These are phyloP conservation scores for Earliella scabrosa DNA, from an alignment of 1,284 basidiomycete genomes.

Conservation along the genomic window DNA sequence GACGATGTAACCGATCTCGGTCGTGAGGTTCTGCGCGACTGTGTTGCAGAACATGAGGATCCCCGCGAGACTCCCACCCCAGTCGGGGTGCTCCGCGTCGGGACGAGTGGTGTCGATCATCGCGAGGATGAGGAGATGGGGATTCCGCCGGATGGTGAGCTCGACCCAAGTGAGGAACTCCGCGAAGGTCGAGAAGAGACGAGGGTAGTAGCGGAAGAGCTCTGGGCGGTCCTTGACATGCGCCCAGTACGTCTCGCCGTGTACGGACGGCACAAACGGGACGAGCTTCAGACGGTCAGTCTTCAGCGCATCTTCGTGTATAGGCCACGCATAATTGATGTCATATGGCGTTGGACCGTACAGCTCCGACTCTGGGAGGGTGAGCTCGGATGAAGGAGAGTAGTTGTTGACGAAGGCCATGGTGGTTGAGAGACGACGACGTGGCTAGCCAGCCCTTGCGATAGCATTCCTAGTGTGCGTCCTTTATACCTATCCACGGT, in stretches of 20 bases:
- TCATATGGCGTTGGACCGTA: slow-evolving; percentile 33
- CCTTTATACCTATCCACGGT: too few relatives aligned
- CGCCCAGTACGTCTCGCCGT: slow-evolving; percentile 25
- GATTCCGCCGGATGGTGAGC: slow-evolving; percentile 14
- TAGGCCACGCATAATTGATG: slow-evolving; percentile 40
- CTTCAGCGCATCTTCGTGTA: slow-evolving; percentile 23
- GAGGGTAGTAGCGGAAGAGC: slow-evolving; percentile 27
- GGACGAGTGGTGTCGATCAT: slow-evolving; percentile 34
- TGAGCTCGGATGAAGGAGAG: slow-evolving; percentile 10
- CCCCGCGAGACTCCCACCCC: slow-evolving; percentile 31
- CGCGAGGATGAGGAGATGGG: slow-evolving; percentile 29
- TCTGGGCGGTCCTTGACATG: slow-evolving; percentile 12
- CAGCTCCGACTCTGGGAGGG: slow-evolving; percentile 19
- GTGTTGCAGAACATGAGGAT: slow-evolving; percentile 31
- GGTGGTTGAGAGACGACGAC: too few relatives aligned
- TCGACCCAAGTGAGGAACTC: slow-evolving; percentile 22
- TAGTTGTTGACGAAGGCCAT: slow-evolving; percentile 32
- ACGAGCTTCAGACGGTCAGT: slow-evolving; percentile 18
- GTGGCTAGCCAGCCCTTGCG: too few relatives aligned
- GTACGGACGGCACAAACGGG: slow-evolving; percentile 26
- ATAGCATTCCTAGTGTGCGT: background rate
- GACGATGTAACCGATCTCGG: slow-evolving; percentile 57
- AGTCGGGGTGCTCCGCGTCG: slow-evolving; percentile 20
- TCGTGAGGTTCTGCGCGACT: slow-evolving; percentile 40
- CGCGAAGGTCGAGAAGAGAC: slow-evolving; percentile 9